Percentiles rank a stretch among this genome's conserved stretches.
Conservation (phyloP, 2,329 filamentous ascomycete genomes). For the Fusarium brachygibbosum region DNA sequence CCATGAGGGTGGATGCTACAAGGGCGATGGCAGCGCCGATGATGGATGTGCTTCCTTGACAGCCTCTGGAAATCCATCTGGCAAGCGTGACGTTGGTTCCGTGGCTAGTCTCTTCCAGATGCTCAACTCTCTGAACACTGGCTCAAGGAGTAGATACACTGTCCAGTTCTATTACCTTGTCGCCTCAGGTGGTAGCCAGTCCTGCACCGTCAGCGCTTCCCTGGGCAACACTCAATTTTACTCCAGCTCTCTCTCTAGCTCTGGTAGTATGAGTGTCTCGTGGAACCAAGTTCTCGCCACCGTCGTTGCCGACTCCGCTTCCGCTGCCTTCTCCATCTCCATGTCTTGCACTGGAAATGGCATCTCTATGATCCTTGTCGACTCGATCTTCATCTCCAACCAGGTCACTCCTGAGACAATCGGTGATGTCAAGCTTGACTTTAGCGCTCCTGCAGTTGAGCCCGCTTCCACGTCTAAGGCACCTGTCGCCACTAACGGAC, state of each 20-base stretch:
- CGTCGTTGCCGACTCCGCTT: neutral
- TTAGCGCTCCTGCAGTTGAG: neutral
- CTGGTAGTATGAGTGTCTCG: neutral
- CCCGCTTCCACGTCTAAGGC: neutral
- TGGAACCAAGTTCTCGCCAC: constrained; percentile 19
- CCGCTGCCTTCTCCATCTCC: constrained; percentile 11
- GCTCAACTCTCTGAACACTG: neutral
- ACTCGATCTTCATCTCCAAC: constrained; percentile 31
- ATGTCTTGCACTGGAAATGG: constrained; percentile 8
- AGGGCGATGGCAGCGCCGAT: constrained; percentile 6
- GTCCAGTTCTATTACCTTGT: constrained; percentile 24
- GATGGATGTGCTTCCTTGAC: constrained; percentile 21
- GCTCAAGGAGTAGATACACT: neutral
- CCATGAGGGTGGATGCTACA: constrained; percentile 10
- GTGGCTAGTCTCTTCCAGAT: constrained; percentile 17
- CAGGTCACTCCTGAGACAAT: constrained; percentile 29
- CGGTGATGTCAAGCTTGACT: constrained; percentile 13
- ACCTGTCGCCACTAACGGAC: accelerated
- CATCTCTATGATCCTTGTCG: neutral
- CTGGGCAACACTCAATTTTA: constrained; percentile 10
- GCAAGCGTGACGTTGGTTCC: neutral
- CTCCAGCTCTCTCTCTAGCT: neutral
- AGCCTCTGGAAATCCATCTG: neutral
- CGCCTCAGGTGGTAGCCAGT: neutral
- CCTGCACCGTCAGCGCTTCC: neutral